Percentiles rank a stretch among this genome's conserved stretches.
phyloP scores from a whole-genome alignment of 768 basidiomycete genomes.

The Boletus tomentosulus region DNA sequence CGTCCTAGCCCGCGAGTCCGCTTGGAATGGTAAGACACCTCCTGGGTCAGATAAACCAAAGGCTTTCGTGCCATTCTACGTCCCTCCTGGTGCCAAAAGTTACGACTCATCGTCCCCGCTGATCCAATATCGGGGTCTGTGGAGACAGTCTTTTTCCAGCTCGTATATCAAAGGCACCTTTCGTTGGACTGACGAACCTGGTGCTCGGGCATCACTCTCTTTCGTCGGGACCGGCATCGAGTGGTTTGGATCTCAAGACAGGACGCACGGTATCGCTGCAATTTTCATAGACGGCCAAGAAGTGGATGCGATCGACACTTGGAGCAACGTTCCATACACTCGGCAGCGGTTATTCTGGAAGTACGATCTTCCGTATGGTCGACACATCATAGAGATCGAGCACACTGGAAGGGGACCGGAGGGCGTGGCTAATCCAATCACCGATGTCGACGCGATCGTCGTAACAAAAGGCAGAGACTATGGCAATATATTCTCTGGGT shows the following conservation, averaged over 20 bases:
- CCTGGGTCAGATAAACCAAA: slow-evolving; percentile 44
- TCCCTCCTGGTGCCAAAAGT: slow-evolving; percentile 66
- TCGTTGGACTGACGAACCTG: slow-evolving; percentile 44
- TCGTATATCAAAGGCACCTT: slow-evolving; percentile 49
- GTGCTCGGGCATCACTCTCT: slow-evolving; percentile 50
- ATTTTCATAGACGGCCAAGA: slow-evolving; percentile 57
- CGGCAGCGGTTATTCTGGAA: slow-evolving; percentile 67
- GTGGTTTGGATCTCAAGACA: slow-evolving; percentile 65
- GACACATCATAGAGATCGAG: slow-evolving; percentile 62
- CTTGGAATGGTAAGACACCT: slow-evolving; percentile 66
- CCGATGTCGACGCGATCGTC: slow-evolving; percentile 65
- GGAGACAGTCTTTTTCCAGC: slow-evolving; percentile 52
- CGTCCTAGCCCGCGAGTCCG: slow-evolving; percentile 34
- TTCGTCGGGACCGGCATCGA: slow-evolving; percentile 76
- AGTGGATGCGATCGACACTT: slow-evolving; percentile 44
- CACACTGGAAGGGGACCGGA: slow-evolving; percentile 45
- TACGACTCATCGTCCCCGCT: slow-evolving; percentile 68
- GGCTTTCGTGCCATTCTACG: slow-evolving; percentile 65
- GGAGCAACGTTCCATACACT: slow-evolving; percentile 32
- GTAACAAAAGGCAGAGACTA: slow-evolving; percentile 44
- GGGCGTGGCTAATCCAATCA: slow-evolving; percentile 31
- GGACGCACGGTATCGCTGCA: slow-evolving; percentile 48
- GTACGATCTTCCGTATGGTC: slow-evolving; percentile 45
- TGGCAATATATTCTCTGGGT: not conserved
- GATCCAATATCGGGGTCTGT: slow-evolving; percentile 57